Evolutionary conservation across 2,329 filamentous ascomycete genomes (phyloP).

Genomic region (Verticillium longisporum): DNA sequence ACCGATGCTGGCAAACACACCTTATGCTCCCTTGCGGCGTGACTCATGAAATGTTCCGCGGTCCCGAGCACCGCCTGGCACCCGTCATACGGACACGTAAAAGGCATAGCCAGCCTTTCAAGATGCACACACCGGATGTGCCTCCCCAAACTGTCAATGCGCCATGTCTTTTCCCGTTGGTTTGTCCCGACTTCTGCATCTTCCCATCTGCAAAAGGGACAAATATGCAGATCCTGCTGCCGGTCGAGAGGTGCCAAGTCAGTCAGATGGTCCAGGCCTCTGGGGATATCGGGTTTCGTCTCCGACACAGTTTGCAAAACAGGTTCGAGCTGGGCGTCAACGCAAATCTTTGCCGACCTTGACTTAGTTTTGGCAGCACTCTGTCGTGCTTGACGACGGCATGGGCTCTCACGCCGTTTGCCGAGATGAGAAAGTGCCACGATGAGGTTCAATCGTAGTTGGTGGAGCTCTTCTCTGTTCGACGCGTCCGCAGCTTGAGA

Average conservation of each 20-base stretch:
- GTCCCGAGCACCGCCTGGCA: neutral
- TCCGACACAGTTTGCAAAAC: neutral
- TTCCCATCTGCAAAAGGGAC: neutral
- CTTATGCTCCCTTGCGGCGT: neutral
- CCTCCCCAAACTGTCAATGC: neutral
- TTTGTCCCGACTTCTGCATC: neutral
- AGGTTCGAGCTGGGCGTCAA: neutral
- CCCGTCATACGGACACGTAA: neutral
- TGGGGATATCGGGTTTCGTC: neutral
- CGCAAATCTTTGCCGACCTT: neutral
- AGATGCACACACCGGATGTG: neutral
- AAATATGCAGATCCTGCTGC: neutral
- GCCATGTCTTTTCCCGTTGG: constrained; percentile 1
- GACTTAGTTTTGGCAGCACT: neutral
- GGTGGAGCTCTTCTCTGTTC: constrained; percentile 10
- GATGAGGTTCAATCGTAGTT: constrained; percentile 13
- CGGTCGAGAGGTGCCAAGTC: neutral
- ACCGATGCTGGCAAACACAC: neutral
- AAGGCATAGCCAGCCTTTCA: neutral
- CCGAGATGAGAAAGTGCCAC: constrained; percentile 10
- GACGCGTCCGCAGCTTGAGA: constrained; percentile 12
- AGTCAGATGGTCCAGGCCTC: neutral
- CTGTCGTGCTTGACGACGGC: neutral
- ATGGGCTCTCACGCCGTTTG: constrained; percentile 12
- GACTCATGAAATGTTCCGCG: neutral